A percentile compares a stretch with the other conserved stretches of the same genome.
phyloP scores from a whole-genome alignment of 2,329 filamentous ascomycete genomes.

The Ceratocystis papillata region DNA sequence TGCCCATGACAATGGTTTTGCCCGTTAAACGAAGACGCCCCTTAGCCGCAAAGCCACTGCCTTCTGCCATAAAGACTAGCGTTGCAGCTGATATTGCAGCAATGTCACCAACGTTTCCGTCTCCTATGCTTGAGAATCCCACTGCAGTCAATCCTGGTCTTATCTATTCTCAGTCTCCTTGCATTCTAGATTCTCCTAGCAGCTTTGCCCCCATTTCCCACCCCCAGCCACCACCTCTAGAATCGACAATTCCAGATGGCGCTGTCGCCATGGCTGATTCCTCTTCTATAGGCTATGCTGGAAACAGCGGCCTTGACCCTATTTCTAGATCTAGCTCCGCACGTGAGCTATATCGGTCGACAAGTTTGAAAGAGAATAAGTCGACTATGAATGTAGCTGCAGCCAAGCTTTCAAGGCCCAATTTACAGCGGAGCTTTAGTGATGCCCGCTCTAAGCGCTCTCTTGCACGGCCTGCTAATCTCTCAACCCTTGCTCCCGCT shows the following conservation, averaged over 20 bases:
- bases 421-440: conserved; percentile 45
- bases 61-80: background rate
- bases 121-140: conserved; percentile 27
- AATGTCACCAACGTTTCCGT: conserved; percentile 36
- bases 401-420: conserved; percentile 36
- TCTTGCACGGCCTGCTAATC: conserved; percentile 32
- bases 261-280: conserved; percentile 16
- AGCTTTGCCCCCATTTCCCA: conserved; percentile 5
- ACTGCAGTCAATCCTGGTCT: conserved; percentile 49
- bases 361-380: conserved; percentile 37
- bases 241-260: background rate
- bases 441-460: conserved; percentile 42
- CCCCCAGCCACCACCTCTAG: background rate
- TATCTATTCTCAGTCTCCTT: conserved; percentile 43
- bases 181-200: conserved; percentile 33
- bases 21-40: background rate
- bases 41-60: conserved; percentile 22
- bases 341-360: conserved; percentile 34
- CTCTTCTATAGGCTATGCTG: conserved; percentile 15
- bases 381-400: conserved; percentile 40
- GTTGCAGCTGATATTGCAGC: conserved; percentile 25
- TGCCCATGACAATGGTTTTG: conserved; percentile 14
- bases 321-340: background rate
- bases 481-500: conserved; percentile 42
- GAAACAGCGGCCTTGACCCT: too few species aligned